Evolutionary conservation across 73 alveolate species (phyloP), one percentile per base, ranked within the genome.

Genomic region (Blepharisma stoltei): DNA sequence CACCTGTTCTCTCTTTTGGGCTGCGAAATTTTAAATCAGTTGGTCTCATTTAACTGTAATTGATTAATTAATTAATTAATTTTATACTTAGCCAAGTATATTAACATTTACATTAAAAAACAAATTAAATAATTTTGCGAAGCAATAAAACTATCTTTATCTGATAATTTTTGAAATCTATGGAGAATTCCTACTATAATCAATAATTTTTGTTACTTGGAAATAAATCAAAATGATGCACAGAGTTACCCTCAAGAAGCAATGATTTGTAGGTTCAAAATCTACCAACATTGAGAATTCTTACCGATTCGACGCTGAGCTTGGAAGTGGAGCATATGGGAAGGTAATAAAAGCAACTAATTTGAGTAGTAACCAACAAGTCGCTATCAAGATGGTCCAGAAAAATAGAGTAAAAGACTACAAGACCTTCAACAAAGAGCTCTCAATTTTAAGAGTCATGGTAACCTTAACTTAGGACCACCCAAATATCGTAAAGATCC

Each of bases 261-360:
- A 69, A 43, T 69, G 79, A 53, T 69, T 69, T 5, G 37, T 69
- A n/a, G 45, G 27, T 4, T 44, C 67, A 14, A 69, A 43, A 43
- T 14, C 11, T 9, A 43, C 11, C 27, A 71, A 71, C 27, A 69
- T 69, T 5, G 65, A 69, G 83, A 67, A 78, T 23, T 43, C 66
- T 38, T 85, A 85, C 70, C 82, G 54, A 70, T 65, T 85, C 20
- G 76, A 80, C 9, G 69, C 54, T 23, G 70, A 82, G 6, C 69
- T 89, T 54, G 96, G 96, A 9, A 84, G 85, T 14, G 96, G 96
- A 9, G 83, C 96, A 21, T 89, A 78, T 73, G 88, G 92, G 11
- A 89, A 85, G 55, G 96, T 89, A 23, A 78, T 53, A 70, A 68
- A 84, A 55, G 95, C 89, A 7, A 71, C 82, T 75, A 71, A 79